phyloP scores from a whole-genome alignment of 805 yeast genomes.

The Saturnispora saitoi region DNA sequence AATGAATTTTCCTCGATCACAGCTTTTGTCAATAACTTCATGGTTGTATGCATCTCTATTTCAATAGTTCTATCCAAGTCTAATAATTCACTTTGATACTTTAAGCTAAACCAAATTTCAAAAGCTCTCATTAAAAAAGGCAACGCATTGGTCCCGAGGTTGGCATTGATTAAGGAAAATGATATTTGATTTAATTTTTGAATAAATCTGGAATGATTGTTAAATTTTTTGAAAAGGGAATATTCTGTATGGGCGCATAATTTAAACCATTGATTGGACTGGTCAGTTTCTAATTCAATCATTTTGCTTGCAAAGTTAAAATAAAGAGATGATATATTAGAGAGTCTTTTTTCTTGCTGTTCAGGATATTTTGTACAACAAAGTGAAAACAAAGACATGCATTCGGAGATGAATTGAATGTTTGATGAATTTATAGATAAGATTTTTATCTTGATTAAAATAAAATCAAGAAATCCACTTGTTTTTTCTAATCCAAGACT shows the following conservation, averaged over 20 bases:
- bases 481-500: neutral
- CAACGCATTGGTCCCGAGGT: neutral
- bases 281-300: slow-evolving; percentile 10
- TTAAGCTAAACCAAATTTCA: slow-evolving; percentile 1
- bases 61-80: neutral
- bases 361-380: neutral
- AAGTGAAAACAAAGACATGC: neutral
- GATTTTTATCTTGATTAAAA: slow-evolving; percentile 16
- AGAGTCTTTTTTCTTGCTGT: slow-evolving; percentile 30
- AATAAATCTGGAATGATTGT: neutral
- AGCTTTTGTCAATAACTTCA: slow-evolving; percentile 9
- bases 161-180: neutral
- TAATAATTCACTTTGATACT: neutral
- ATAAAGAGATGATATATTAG: slow-evolving; percentile 38
- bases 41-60: neutral
- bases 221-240: slow-evolving; percentile 12
- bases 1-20: neutral
- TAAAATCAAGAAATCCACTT: slow-evolving; percentile 15
- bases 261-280: slow-evolving; percentile 18
- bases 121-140: slow-evolving; percentile 3
- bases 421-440: slow-evolving; percentile 15
- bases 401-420: slow-evolving; percentile 16
- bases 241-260: slow-evolving; percentile 29
- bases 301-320: slow-evolving; percentile 33
- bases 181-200: slow-evolving; percentile 8